Conservation (phyloP, 441 rosid species). For the Bocquillonia castaneifolia region DNA sequence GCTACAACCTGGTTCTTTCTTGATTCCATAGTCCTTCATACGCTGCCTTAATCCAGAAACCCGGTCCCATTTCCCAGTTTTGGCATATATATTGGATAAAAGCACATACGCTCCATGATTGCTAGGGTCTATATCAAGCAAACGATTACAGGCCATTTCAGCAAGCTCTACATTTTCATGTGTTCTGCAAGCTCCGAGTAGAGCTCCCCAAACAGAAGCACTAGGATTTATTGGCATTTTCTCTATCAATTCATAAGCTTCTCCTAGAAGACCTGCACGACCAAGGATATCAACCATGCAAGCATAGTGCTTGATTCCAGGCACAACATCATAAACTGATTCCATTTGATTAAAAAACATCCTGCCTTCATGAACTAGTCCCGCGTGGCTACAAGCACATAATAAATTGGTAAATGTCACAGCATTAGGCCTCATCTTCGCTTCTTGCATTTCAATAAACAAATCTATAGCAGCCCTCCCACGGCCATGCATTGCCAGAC, state of each 20-base stretch:
- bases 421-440: slow-evolving; percentile 50
- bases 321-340: slow-evolving; percentile 43
- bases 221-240: slow-evolving; percentile 53
- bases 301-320: slow-evolving; percentile 56
- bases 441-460: slow-evolving; percentile 54
- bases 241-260: slow-evolving; percentile 53
- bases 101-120: slow-evolving; percentile 64
- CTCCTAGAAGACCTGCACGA: slow-evolving; percentile 58
- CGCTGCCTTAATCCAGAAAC: slow-evolving; percentile 53
- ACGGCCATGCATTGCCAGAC: slow-evolving; percentile 64
- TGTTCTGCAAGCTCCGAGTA: slow-evolving; percentile 69
- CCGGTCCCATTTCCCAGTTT: slow-evolving; percentile 51
- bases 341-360: slow-evolving; percentile 47
- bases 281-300: slow-evolving; percentile 70
- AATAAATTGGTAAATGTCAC: slow-evolving; percentile 61
- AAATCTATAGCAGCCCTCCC: slow-evolving; percentile 51
- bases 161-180: slow-evolving; percentile 60
- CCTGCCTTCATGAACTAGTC: slow-evolving; percentile 59
- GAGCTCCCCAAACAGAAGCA: slow-evolving; percentile 65
- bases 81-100: slow-evolving; percentile 61
- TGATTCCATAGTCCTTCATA: slow-evolving; percentile 57
- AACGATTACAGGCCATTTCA: slow-evolving; percentile 44
- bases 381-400: slow-evolving; percentile 69
- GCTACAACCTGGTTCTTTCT: slow-evolving; percentile 71
- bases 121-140: slow-evolving; percentile 61